Conservation (phyloP, 1,284 basidiomycete genomes). For the Cutaneotrichosporon sp. region DNA sequence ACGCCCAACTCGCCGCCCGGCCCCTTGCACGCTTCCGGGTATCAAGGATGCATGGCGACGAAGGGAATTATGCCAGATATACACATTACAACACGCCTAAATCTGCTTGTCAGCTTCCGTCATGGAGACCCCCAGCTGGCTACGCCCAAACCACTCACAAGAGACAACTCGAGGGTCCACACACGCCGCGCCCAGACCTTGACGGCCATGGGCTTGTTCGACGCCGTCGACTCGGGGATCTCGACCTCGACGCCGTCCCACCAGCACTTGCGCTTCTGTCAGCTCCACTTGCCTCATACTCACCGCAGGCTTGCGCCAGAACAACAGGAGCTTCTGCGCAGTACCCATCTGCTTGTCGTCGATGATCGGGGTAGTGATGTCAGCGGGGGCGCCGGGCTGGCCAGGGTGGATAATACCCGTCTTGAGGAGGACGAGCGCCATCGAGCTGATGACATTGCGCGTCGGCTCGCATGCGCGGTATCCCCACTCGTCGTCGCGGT, state of each 20-base stretch:
- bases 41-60: conserved; percentile 8
- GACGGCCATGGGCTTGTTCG: conserved; percentile 60
- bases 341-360: conserved; percentile 93
- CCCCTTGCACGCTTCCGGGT: background rate
- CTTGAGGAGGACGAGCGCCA: conserved; percentile 94
- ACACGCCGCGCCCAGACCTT: conserved; percentile 96
- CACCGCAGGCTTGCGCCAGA: conserved; percentile 98
- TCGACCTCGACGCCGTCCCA: conserved; percentile 97
- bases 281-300: conserved; percentile 46
- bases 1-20: too few relatives aligned
- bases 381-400: conserved; percentile 32
- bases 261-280: conserved; percentile 89
- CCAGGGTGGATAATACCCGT: conserved; percentile 80
- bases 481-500: conserved; percentile 95
- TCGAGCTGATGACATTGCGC: conserved; percentile 95
- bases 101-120: conserved; percentile 9
- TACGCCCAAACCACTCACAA: conserved; percentile 62
- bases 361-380: conserved; percentile 52
- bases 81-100: conserved; percentile 17
- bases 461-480: conserved; percentile 93
- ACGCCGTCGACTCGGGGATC: conserved; percentile 56
- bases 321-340: conserved; percentile 93
- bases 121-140: background rate
- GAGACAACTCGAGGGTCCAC: conserved; percentile 96
- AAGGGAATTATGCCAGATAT: conserved; percentile 8